These are phyloP conservation scores for Massarina eburnea DNA, from an alignment of 2,329 filamentous ascomycete genomes.

Conservation along the genomic window DNA sequence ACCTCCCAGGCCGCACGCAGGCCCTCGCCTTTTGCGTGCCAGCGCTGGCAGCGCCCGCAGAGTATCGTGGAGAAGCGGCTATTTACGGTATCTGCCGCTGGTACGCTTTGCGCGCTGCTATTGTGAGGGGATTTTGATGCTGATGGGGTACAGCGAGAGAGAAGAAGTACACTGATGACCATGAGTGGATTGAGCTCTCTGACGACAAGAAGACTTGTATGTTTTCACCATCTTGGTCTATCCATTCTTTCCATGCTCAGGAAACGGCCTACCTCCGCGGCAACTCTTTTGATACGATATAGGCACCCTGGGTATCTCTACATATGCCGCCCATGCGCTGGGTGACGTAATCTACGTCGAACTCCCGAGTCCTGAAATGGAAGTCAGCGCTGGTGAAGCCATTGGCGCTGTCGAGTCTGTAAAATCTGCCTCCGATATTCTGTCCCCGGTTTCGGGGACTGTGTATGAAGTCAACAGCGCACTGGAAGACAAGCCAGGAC, in stretches of 20 bases:
- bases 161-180: conserved; percentile 93
- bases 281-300: background rate
- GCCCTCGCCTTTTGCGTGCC: conserved; percentile 26
- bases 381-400: conserved; percentile 74
- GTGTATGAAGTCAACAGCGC: conserved; percentile 72
- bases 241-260: conserved; percentile 5
- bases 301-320: conserved; percentile 79
- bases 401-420: conserved; percentile 97
- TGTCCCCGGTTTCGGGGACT: conserved; percentile 79
- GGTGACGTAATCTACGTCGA: conserved; percentile 98
- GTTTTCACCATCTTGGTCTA: conserved; percentile 2
- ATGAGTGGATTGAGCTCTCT: conserved; percentile 95
- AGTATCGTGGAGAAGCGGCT: conserved; percentile 31
- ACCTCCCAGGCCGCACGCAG: conserved; percentile 27
- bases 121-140: conserved; percentile 6
- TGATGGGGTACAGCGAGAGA: conserved; percentile 54
- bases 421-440: conserved; percentile 97
- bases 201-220: conserved; percentile 78
- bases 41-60: conserved; percentile 23
- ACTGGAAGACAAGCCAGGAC: conserved; percentile 81
- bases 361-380: conserved; percentile 72
- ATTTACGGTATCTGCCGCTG: conserved; percentile 42
- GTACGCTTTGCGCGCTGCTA: conserved; percentile 20
- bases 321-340: conserved; percentile 87
- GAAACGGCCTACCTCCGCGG: no score